These are phyloP conservation scores for Talaromyces wortmannii DNA, from an alignment of 495 filamentous ascomycete species.

Conservation along the genomic window DNA sequence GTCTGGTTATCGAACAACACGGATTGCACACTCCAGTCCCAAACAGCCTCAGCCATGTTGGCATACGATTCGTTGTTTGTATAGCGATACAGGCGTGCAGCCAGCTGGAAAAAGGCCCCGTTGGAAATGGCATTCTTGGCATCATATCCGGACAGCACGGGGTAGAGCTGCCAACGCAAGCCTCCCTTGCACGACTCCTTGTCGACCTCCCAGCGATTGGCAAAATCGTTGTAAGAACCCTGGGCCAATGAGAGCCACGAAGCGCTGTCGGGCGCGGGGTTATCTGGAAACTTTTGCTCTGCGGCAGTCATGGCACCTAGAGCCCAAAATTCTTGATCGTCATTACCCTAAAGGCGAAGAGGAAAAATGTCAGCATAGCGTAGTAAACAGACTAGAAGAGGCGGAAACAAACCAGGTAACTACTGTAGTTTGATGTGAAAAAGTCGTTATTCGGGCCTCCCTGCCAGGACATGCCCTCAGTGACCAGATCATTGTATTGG, in stretches of 20 bases:
- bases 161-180: conserved; percentile 78
- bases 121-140: conserved; percentile 79
- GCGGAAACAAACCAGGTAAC: conserved; percentile 18
- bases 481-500: conserved; percentile 58
- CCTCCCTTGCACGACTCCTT: conserved; percentile 63
- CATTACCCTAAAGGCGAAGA: conserved; percentile 48
- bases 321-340: conserved; percentile 79
- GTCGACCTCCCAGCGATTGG: conserved; percentile 56
- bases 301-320: conserved; percentile 66
- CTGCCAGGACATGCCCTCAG: conserved; percentile 61
- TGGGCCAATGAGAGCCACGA: conserved; percentile 57
- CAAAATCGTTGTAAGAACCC: conserved; percentile 60
- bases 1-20: conserved; percentile 43
- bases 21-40: conserved; percentile 56
- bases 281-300: conserved; percentile 66
- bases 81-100: conserved; percentile 65
- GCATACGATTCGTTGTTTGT: conserved; percentile 72
- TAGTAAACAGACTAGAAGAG: no score
- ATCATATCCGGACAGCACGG: conserved; percentile 72
- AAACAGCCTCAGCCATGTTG: conserved; percentile 66
- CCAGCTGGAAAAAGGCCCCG: conserved; percentile 75
- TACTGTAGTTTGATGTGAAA: conserved; percentile 48
- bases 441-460: conserved; percentile 60
- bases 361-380: neutral
- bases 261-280: conserved; percentile 36